These are phyloP conservation scores for Suhomyces kilbournensis DNA, from an alignment of 805 yeast species.

Conservation along the genomic window DNA sequence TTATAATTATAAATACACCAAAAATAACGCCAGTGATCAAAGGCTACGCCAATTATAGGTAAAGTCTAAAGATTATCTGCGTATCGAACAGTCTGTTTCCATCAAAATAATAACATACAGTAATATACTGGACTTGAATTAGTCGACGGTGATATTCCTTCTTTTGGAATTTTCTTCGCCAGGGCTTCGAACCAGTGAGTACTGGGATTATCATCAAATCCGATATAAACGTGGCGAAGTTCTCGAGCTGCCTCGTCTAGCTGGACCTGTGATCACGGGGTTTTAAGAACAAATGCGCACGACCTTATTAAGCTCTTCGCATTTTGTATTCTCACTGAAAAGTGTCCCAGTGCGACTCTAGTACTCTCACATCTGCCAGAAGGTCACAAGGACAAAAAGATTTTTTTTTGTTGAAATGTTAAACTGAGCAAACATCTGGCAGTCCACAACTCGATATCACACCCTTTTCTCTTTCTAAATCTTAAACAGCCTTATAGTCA, in stretches of 20 bases:
- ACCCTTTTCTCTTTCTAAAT: too few relatives aligned
- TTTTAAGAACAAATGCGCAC: not conserved
- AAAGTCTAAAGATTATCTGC: conserved; percentile 77
- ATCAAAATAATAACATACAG: conserved; percentile 78
- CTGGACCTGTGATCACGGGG: not conserved
- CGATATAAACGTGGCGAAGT: not conserved
- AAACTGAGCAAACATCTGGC: too few relatives aligned
- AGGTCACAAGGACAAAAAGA: too few relatives aligned
- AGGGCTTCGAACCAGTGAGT: conserved; percentile 31
- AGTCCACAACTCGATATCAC: too few relatives aligned
- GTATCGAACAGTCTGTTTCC: conserved; percentile 84
- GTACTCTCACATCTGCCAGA: too few relatives aligned
- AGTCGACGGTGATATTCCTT: conserved; percentile 76
- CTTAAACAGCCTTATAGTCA: too few relatives aligned
- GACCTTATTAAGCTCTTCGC: not conserved
- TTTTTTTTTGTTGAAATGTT: too few relatives aligned
- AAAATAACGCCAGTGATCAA: conserved; percentile 1
- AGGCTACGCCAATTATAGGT: conserved; percentile 45
- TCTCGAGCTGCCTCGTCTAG: not conserved
- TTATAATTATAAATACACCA: conserved; percentile 59
- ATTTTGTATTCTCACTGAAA: too few relatives aligned
- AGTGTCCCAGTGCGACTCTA: too few relatives aligned
- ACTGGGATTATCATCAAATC: not conserved
- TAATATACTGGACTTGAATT: conserved; percentile 59
- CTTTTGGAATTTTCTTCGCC: conserved; percentile 67